Conservation (phyloP, 129 eudicot species). For the Centella asiatica region DNA sequence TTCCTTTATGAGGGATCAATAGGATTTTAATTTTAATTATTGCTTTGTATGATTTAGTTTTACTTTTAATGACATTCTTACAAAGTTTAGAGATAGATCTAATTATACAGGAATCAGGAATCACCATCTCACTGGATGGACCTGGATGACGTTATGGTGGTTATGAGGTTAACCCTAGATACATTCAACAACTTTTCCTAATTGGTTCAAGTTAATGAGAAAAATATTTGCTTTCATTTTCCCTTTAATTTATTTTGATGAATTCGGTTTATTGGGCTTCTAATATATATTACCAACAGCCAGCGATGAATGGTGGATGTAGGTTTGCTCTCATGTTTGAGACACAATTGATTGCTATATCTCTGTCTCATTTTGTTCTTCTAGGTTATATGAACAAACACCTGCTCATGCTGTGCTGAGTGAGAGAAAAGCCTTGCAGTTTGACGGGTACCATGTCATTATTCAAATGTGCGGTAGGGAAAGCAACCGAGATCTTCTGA, state of each 20-base stretch:
- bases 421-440: constrained; percentile 36
- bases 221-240: not conserved
- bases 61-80: no score
- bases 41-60: no score
- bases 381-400: constrained; percentile 48
- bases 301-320: not conserved
- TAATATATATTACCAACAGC: not conserved
- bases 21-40: no score
- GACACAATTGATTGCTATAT: not conserved
- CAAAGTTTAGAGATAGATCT: no score
- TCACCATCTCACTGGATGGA: not conserved
- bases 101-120: no score
- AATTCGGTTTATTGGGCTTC: not conserved
- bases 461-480: constrained; percentile 50
- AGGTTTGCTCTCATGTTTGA: not conserved
- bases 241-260: no score
- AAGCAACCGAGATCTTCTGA: not conserved
- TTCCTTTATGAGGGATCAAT: no score
- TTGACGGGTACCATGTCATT: constrained; percentile 57
- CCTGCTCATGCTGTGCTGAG: constrained; percentile 57
- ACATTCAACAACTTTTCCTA: not conserved
- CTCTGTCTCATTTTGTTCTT: not conserved
- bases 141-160: not conserved
- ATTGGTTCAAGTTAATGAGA: not conserved
- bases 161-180: not conserved